Evolutionary conservation across 176 grass and related monocot genomes (phyloP), one percentile per base, ranked within the genome.

Genomic region (Aegilops bicornis): DNA sequence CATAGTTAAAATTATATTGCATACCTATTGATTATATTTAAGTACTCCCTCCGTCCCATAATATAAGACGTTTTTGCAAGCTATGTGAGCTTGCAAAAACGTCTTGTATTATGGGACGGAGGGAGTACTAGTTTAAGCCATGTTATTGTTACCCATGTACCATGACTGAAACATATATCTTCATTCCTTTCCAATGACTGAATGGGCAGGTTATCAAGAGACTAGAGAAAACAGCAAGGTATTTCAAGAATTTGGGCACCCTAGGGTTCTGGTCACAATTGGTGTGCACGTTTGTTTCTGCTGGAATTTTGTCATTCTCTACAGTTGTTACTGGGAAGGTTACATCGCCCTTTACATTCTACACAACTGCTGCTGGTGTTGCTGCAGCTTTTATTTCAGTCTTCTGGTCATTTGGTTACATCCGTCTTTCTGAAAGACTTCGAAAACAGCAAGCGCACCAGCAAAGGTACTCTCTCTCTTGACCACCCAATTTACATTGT

Each of bases 371-470:
- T 82, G 88, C 82, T 72, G 87, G 92, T 69, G 80, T 99, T 85
- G 90, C 84, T 7, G 92, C 92, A 24, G 97, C 94, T 47, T 98
- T 99, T 76, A 73, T 99, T 80, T 99, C 97, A 82, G 90, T 96
- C n/a, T 99, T 99, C 83, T 99, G 94, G 97, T 96, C 97, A 79
- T 99, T 99, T 78, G 94, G 97, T 62, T 99, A 99, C 71, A 92
- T 99, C 25, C 85, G 92, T 67, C 86, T 99, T 42, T 94, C 97
- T 74, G 92, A 96, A 88, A 91, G 90, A 56, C 97, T 99, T 67
- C 87, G 66, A 36, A 78, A 87, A 96, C 90, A 19, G 85, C 97
- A 79, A 96, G 92, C 47, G 92, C 94, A 25, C 97, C 97, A 27
- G 75, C 94, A 75, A 98, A 98, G 94, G 97, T 98, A 85, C 22